Evolutionary conservation across 768 basidiomycete genomes (phyloP), one percentile per base, ranked within the genome.

Genomic region (Lentinula sp.): DNA sequence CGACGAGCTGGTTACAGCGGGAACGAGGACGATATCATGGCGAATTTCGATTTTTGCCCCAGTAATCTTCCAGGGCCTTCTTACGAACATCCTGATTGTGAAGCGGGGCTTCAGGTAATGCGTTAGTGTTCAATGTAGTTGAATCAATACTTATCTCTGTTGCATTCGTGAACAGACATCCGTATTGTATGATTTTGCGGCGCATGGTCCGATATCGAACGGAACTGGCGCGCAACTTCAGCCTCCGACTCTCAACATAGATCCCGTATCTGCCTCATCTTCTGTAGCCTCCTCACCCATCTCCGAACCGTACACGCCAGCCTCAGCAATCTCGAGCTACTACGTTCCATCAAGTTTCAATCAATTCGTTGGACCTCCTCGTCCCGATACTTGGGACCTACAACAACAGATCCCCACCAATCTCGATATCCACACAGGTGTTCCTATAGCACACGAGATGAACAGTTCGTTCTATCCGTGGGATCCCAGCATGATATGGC

Each of bases 1-100:
- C 80, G 84, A 59, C 82, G 86, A 54, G 73, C 84, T 39, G 79
- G 84, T 42, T 76, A 80, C 70, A 76, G 81, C 49, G 78, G 79
- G 63, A 79, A 81, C 66, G 72, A 76, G 48, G 76, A 76, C 66
- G 77, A 73, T 61, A 72, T 67, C 64, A 69, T 69, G 69, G 74
- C 80, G 56, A 76, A 73, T 43, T 87, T 84, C 73, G 84, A 87
- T 69, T 43, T 23, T 46, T 87, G 79, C 33, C 80, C 85, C 39
- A 72, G 35, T 72, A 65, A 76, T 51, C 33, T 36, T 51, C n/a
- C 50, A 76, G 61, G 69, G 70, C 51, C 77, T 77, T 59, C 68
- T 77, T 37, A 74, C 35, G 12, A 2, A 9, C 13, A 18, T 33
- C 50, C 53, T 73, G 23, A 65, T 75, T 28, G 77, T 73, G 77